Evolutionary conservation across 108 stramenopile species (phyloP).

Genomic region (Craspedostauros australis): DNA sequence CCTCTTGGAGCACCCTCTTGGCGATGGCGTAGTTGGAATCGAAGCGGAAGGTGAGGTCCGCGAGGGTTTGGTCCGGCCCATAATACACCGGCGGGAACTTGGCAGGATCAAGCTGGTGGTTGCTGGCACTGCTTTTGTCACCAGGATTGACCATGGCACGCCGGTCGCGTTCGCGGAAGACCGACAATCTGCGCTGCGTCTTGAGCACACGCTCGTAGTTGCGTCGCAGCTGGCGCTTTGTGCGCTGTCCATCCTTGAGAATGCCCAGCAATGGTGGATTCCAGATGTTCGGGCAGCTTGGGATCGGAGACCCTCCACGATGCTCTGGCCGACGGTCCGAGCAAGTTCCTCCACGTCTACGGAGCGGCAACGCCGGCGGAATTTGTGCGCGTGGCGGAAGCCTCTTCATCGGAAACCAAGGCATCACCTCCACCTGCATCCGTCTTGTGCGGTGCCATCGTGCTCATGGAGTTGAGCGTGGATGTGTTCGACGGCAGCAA

Average conservation of each 20-base stretch:
- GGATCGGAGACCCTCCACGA: constrained; percentile 59
- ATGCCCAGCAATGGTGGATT: constrained; percentile 6
- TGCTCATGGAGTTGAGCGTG: too few relatives aligned
- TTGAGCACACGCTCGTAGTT: constrained; percentile 19
- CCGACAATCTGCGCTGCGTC: constrained; percentile 22
- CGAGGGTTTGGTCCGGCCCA: constrained; percentile 62
- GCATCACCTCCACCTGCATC: too few relatives aligned
- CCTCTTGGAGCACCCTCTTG: constrained; percentile 57
- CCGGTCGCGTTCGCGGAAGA: constrained; percentile 44
- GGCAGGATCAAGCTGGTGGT: not conserved
- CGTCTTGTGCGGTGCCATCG: too few relatives aligned
- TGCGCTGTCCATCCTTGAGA: constrained; percentile 14
- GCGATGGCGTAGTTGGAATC: constrained; percentile 60
- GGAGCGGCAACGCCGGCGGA: too few relatives aligned
- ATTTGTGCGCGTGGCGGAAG: too few relatives aligned
- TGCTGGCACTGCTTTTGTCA: not conserved
- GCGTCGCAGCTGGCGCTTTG: constrained; percentile 34
- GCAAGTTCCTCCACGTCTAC: constrained; percentile 57
- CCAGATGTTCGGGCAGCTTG: constrained; percentile 12
- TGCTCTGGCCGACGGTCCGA: constrained; percentile 55
- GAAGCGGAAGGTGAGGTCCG: constrained; percentile 47
- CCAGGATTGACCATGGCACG: constrained; percentile 27
- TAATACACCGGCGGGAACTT: constrained; percentile 45
- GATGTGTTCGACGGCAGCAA: too few relatives aligned
- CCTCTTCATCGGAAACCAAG: too few relatives aligned